Evolutionary conservation across 2,329 filamentous ascomycete genomes (phyloP).

Genomic region (Arthroderma uncinatum): DNA sequence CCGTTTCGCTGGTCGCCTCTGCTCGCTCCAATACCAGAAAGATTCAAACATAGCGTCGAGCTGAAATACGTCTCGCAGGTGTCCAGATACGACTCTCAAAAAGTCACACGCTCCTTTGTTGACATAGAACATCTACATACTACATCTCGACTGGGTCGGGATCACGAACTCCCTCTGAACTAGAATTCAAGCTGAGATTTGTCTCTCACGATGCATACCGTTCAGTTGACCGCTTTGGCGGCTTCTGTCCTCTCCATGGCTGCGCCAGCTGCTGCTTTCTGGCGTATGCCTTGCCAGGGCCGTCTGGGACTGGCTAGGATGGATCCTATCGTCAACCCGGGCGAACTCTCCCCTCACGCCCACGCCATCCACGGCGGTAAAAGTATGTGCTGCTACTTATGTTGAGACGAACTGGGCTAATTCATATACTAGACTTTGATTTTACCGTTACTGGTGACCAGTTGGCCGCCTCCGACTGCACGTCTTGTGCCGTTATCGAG

Average conservation of each 20-base stretch:
- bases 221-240: slow-evolving; percentile 8
- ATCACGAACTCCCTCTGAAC: slow-evolving; percentile 1
- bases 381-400: slow-evolving; percentile 47
- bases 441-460: slow-evolving; percentile 46
- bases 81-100: not conserved
- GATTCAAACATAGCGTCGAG: not conserved
- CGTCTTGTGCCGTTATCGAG: slow-evolving; percentile 66
- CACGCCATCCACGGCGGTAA: slow-evolving; percentile 67
- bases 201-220: slow-evolving; percentile 8
- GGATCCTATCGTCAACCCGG: slow-evolving; percentile 62
- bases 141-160: slow-evolving; percentile 8
- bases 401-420: not conserved
- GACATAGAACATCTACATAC: not conserved
- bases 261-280: slow-evolving; percentile 54
- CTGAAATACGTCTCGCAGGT: not conserved
- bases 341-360: slow-evolving; percentile 50
- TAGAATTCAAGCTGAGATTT: not conserved
- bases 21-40: not conserved
- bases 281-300: slow-evolving; percentile 76
- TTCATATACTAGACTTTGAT: slow-evolving; percentile 49
- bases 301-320: slow-evolving; percentile 58
- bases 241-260: slow-evolving; percentile 7
- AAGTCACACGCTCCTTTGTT: not conserved
- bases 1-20: not conserved
- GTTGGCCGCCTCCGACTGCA: slow-evolving; percentile 56